Evolutionary conservation across 2,329 filamentous ascomycete genomes (phyloP), one percentile per base, ranked within the genome.

Genomic region (Fonsecaea erecta): DNA sequence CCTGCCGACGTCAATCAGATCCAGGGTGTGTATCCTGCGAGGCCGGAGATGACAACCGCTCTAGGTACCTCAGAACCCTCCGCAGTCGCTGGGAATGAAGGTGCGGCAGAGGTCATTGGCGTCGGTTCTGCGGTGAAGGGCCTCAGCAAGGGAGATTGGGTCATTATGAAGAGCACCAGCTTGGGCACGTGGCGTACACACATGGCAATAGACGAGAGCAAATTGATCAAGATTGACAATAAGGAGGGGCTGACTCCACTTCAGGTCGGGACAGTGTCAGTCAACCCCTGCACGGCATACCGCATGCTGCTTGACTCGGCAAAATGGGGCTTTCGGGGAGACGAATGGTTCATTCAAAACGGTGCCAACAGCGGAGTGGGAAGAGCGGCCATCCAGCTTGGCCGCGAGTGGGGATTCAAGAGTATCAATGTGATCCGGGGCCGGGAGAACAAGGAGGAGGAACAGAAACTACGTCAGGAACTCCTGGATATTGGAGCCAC

Each of bases 1-100:
- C 95, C 95, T 26, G 93, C 95, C 74, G 95, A 99, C 80, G 91
- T 99, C 78, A 99, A 99, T 83, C 94, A 94, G 74, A 91, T 99
- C 74, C 95, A 99, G 82, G 95, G 95, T 70, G 93, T 94, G 3
- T 99, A 99, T 81, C 94, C 94, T 67, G 88, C 88, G 52, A 92
- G 92, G 76, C 93, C 93, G 0, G 82, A 85, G 52, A 93, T 96
- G 78, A 88, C 87, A 18, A 88, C 88, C 5, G 79, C 86, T 1
- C 86, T 99, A 61, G 91, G 93, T 63, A 97, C 93, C 0, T 71
- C 87, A 0, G 82, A 88, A 26, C 92, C 93, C 1, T 86, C 90
- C 7, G 91, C 92, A 0, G 86, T 95, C 1, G 90, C 88, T 1
- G 93, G 93, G 28, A 98, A 97, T 76, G 96, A 99, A 77, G 96